phyloP scores from a whole-genome alignment of 2,329 filamentous ascomycete species.

The Penicillium sp. region DNA sequence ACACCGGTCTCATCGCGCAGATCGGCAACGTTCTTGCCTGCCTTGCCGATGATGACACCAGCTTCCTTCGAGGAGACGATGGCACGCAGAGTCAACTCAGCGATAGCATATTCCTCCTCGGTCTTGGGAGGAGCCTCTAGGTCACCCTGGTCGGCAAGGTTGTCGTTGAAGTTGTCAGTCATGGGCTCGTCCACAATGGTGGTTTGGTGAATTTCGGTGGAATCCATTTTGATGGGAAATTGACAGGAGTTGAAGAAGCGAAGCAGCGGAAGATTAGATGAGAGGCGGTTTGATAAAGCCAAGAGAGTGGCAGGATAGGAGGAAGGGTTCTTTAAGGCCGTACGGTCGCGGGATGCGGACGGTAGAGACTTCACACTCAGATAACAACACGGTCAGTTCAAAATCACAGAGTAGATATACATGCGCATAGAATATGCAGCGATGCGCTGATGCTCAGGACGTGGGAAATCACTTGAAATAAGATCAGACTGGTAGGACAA shows the following conservation, averaged over 20 bases:
- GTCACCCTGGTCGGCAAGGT: slow-evolving; percentile 64
- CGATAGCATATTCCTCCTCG: slow-evolving; percentile 92
- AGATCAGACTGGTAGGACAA: slow-evolving; percentile 6
- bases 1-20: slow-evolving; percentile 96
- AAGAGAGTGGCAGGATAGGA: slow-evolving; percentile 15
- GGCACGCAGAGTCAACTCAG: slow-evolving; percentile 89
- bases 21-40: slow-evolving; percentile 96
- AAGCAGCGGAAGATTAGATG: background rate
- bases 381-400: slow-evolving; percentile 6
- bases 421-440: background rate
- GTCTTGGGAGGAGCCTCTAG: slow-evolving; percentile 82
- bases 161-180: slow-evolving; percentile 61
- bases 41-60: slow-evolving; percentile 98
- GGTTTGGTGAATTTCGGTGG: slow-evolving; percentile 56
- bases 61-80: slow-evolving; percentile 99
- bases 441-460: background rate
- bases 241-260: slow-evolving; percentile 22
- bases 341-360: slow-evolving; percentile 8
- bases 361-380: slow-evolving; percentile 10
- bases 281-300: slow-evolving; percentile 10
- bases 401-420: background rate
- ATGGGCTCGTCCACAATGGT: slow-evolving; percentile 62
- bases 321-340: background rate
- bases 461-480: background rate
- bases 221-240: slow-evolving; percentile 54